Percentiles rank a stretch among this genome's conserved stretches.
Evolutionary conservation across 2,329 filamentous ascomycete genomes (phyloP).

Genomic region (Cercospora sesami): DNA sequence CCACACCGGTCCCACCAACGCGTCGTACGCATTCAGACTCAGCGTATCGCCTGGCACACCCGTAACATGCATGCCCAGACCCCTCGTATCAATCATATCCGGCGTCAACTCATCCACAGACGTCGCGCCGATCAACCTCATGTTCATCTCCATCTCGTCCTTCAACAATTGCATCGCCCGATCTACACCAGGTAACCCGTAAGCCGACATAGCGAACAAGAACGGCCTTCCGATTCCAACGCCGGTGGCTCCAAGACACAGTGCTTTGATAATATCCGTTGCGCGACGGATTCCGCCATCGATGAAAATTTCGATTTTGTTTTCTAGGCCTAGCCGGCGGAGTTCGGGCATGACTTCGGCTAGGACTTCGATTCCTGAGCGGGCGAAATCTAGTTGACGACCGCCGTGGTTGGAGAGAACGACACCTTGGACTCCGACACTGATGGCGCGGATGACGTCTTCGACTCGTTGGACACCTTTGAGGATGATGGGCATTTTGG

Average conservation of each 20-base stretch:
- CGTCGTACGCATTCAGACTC: constrained; percentile 57
- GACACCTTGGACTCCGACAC: constrained; percentile 77
- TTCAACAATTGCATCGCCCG: constrained; percentile 72
- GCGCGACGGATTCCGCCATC: constrained; percentile 88
- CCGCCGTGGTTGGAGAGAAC: constrained; percentile 96
- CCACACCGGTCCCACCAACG: constrained; percentile 43
- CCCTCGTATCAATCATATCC: constrained; percentile 74
- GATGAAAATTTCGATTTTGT: constrained; percentile 75
- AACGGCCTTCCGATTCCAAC: constrained; percentile 95
- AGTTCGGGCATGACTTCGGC: constrained; percentile 85
- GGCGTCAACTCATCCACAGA: constrained; percentile 76
- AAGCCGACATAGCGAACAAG: constrained; percentile 92
- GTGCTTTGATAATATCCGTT: constrained; percentile 92
- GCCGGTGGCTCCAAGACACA: constrained; percentile 86
- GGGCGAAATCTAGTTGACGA: constrained; percentile 87
- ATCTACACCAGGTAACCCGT: constrained; percentile 83
- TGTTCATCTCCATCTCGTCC: constrained; percentile 99
- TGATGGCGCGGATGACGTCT: constrained; percentile 78
- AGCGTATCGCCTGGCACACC: constrained; percentile 63
- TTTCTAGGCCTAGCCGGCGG: constrained; percentile 54
- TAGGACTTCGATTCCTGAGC: constrained; percentile 84
- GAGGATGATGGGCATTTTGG: constrained; percentile 89
- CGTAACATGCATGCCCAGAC: constrained; percentile 62
- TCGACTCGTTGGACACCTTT: constrained; percentile 97
- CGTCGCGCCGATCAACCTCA: constrained; percentile 84